Conservation (phyloP, 2,329 filamentous ascomycete species). For the Ophiostoma tasmaniense region DNA sequence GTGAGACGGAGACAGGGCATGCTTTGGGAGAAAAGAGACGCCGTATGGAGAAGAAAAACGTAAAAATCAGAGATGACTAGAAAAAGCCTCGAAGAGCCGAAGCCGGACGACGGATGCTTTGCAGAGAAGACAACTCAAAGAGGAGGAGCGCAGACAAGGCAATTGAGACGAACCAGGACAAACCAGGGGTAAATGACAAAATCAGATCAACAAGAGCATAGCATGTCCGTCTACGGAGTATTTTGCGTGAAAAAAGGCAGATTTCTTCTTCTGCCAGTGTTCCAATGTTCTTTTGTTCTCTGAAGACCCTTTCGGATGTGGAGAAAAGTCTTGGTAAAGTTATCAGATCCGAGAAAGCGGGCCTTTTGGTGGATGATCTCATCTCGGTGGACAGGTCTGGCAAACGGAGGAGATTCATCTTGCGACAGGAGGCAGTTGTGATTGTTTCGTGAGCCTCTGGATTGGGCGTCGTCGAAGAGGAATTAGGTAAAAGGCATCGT, state of each 20-base stretch:
- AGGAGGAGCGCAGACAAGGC: not conserved
- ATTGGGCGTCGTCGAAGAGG: not conserved
- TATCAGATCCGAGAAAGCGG: slow-evolving; percentile 9
- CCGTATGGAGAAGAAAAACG: not conserved
- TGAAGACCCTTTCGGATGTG: not conserved
- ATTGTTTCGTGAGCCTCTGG: not conserved
- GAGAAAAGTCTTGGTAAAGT: slow-evolving; percentile 8
- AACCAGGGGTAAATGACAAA: not conserved
- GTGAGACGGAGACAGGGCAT: not conserved
- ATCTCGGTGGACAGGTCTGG: not conserved
- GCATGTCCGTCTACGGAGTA: slow-evolving; percentile 1
- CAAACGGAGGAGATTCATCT: not conserved
- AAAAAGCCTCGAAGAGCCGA: slow-evolving; percentile 2
- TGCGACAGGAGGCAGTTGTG: not conserved
- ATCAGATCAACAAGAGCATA: not conserved
- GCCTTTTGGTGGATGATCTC: not conserved
- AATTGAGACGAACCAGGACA: not conserved
- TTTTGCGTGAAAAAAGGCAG: not conserved
- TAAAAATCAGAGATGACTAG: not conserved
- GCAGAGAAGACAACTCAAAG: not conserved
- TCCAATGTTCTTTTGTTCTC: slow-evolving; percentile 1
- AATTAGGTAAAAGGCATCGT: not conserved
- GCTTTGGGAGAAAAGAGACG: not conserved
- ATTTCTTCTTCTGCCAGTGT: not conserved
- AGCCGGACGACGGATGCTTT: not conserved